Percentiles rank a stretch among this genome's conserved stretches.
Evolutionary conservation across 768 basidiomycete species (phyloP).

Genomic region (Amanita rubescens): DNA sequence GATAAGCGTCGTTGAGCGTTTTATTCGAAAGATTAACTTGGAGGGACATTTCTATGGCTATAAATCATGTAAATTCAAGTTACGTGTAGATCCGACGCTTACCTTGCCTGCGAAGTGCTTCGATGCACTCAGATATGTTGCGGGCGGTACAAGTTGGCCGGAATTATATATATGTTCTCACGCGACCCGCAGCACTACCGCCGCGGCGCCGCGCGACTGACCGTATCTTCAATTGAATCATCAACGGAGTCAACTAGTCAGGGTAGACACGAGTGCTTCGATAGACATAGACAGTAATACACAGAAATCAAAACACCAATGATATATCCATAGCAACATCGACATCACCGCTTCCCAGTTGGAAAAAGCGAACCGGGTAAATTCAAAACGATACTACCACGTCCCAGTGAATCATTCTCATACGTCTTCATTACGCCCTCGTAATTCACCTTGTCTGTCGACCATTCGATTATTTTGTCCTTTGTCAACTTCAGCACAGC

Average conservation of each 20-base stretch:
- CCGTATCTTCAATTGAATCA: no score
- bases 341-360: no score
- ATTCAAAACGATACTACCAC: no score
- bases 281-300: no score
- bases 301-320: no score
- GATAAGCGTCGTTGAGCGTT: slow-evolving; percentile 68
- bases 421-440: slow-evolving; percentile 17
- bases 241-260: no score
- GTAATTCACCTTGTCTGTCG: slow-evolving; percentile 47
- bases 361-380: no score
- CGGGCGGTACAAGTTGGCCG: background rate
- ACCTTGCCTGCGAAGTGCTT: background rate
- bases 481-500: slow-evolving; percentile 43
- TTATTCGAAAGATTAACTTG: slow-evolving; percentile 72
- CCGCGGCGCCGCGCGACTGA: no score
- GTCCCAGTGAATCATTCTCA: background rate
- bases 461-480: slow-evolving; percentile 49
- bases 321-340: no score
- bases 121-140: background rate
- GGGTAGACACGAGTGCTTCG: no score
- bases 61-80: background rate
- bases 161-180: background rate
- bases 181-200: background rate
- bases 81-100: no score
- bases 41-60: slow-evolving; percentile 50